Percentiles rank a stretch among this genome's conserved stretches.
phyloP scores from a whole-genome alignment of 2,329 filamentous ascomycete genomes.

The Lachnellula arida region DNA sequence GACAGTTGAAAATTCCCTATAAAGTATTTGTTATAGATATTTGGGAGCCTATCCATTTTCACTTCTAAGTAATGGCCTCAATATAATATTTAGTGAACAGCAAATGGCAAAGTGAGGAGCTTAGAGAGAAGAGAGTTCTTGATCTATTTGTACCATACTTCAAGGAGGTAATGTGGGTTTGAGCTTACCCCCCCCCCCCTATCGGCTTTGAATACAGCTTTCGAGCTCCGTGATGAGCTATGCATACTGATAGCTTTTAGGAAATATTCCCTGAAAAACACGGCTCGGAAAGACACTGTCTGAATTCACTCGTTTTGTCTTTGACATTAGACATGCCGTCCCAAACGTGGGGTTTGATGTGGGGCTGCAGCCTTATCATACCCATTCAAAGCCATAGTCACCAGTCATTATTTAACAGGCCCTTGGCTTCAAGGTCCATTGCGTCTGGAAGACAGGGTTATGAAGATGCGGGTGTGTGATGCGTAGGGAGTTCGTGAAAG shows the following conservation, averaged over 20 bases:
- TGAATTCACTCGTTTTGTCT: not conserved
- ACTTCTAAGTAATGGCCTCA: constrained; percentile 7
- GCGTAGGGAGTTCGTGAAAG: too few relatives aligned
- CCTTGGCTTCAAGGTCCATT: too few relatives aligned
- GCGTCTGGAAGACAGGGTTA: too few relatives aligned
- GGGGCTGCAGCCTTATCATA: too few relatives aligned
- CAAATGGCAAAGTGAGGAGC: not conserved
- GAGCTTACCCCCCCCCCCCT: not conserved
- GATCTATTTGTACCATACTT: not conserved
- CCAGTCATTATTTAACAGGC: too few relatives aligned
- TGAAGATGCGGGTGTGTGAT: too few relatives aligned
- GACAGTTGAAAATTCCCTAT: not conserved
- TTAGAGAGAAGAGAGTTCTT: not conserved
- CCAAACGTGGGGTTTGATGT: too few relatives aligned
- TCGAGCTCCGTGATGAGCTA: not conserved
- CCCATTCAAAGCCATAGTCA: too few relatives aligned
- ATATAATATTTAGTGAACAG: not conserved
- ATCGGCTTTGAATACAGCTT: not conserved
- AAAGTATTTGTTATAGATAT: constrained; percentile 21
- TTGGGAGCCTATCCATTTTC: constrained; percentile 10
- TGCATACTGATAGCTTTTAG: not conserved
- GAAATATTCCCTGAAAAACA: not conserved
- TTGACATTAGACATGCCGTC: not conserved
- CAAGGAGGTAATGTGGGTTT: not conserved
- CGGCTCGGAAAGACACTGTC: not conserved